Evolutionary conservation across 768 basidiomycete species (phyloP).

Genomic region (Pisolithus tinctorius): DNA sequence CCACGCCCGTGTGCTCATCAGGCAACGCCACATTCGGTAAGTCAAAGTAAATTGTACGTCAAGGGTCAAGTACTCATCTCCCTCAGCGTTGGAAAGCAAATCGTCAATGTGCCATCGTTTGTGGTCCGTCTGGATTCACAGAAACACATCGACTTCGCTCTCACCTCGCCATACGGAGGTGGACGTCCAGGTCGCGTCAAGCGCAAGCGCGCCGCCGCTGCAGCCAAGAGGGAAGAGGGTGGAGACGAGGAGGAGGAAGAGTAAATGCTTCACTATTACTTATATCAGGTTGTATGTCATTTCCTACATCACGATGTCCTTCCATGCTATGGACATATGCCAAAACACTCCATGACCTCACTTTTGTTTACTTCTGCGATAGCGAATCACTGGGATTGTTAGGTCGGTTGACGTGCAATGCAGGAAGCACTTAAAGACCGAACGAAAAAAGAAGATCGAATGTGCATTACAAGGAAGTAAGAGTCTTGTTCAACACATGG

Average conservation of each 20-base stretch:
- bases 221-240: slow-evolving; percentile 85
- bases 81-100: slow-evolving; percentile 90
- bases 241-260: slow-evolving; percentile 91
- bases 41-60: slow-evolving; percentile 17
- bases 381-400: neutral
- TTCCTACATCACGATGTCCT: slow-evolving; percentile 22
- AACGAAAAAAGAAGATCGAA: too few relatives aligned
- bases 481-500: too few relatives aligned
- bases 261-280: slow-evolving; percentile 32
- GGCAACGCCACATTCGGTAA: slow-evolving; percentile 96
- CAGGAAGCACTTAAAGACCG: too few relatives aligned
- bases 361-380: neutral
- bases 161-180: slow-evolving; percentile 94
- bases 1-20: slow-evolving; percentile 96
- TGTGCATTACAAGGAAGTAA: too few relatives aligned
- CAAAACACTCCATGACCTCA: slow-evolving; percentile 20
- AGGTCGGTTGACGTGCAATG: too few relatives aligned
- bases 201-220: slow-evolving; percentile 94
- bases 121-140: slow-evolving; percentile 99
- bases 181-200: slow-evolving; percentile 94
- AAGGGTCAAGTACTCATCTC: too few relatives aligned
- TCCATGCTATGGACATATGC: slow-evolving; percentile 25
- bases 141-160: slow-evolving; percentile 99
- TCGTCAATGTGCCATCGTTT: slow-evolving; percentile 98
- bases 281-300: slow-evolving; percentile 23